Percentiles rank a stretch among this genome's conserved stretches.
Evolutionary conservation across 495 filamentous ascomycete species (phyloP).

Genomic region (Aspergillus cristatus): DNA sequence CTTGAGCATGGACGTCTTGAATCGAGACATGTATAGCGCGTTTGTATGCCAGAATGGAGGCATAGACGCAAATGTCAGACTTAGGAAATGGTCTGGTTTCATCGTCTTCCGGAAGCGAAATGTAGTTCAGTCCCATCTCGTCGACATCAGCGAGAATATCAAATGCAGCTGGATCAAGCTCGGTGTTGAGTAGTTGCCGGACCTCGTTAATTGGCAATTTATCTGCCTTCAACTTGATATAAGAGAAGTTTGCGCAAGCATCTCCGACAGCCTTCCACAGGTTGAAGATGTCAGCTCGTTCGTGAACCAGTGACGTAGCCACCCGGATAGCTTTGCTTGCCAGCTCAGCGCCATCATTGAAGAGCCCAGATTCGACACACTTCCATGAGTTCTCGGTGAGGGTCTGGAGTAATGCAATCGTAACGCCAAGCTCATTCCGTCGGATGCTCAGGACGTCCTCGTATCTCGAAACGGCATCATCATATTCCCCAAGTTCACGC

Average conservation of each 20-base stretch:
- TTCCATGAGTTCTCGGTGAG: constrained; percentile 71
- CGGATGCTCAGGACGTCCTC: constrained; percentile 54
- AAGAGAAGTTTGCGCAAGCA: constrained; percentile 73
- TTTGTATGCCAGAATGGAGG: constrained; percentile 77
- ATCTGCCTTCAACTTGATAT: constrained; percentile 53
- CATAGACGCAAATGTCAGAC: constrained; percentile 42
- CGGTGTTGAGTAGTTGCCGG: constrained; percentile 42
- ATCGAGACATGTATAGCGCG: constrained; percentile 65
- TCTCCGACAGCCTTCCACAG: constrained; percentile 94
- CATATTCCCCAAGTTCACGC: constrained; percentile 81
- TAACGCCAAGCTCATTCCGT: constrained; percentile 73
- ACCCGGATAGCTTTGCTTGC: constrained; percentile 51
- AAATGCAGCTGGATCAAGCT: constrained; percentile 45
- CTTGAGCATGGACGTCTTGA: constrained; percentile 79
- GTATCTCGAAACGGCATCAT: constrained; percentile 71
- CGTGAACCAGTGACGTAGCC: constrained; percentile 40
- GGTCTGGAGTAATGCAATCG: constrained; percentile 78
- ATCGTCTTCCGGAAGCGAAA: constrained; percentile 25
- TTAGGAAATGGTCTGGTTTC: constrained; percentile 34
- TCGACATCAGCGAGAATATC: constrained; percentile 62
- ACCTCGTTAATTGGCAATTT: constrained; percentile 50
- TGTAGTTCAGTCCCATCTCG: constrained; percentile 45
- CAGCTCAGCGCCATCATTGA: constrained; percentile 64
- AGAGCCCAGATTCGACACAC: constrained; percentile 70
- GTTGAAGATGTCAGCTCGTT: constrained; percentile 67